phyloP scores from a whole-genome alignment of 169 alveolate genomes.

The Eimeria sp. region DNA sequence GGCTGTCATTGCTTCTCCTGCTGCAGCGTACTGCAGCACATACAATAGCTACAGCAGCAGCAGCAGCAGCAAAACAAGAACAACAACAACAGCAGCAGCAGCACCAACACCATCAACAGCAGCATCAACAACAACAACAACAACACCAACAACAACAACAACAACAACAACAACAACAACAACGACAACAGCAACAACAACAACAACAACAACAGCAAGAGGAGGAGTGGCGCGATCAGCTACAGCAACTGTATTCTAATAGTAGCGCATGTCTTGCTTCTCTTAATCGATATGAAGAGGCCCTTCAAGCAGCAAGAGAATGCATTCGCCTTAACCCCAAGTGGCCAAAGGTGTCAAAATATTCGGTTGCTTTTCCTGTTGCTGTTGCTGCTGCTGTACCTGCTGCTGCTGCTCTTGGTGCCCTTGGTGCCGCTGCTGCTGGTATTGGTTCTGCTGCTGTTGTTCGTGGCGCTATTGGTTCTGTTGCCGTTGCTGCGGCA shows the following conservation, averaged over 20 bases:
- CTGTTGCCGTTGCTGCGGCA: not conserved
- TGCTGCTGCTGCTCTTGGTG: not conserved
- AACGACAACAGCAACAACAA: not conserved
- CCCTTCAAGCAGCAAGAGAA: conserved; percentile 38
- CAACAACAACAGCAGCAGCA: not conserved
- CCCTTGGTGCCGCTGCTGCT: not conserved
- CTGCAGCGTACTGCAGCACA: not conserved
- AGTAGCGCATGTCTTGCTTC: conserved; percentile 40
- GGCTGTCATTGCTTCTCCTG: no score
- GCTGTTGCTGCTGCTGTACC: not conserved
- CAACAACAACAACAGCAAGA: conserved; percentile 21
- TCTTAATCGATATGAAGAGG: conserved; percentile 1
- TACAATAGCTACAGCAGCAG: not conserved
- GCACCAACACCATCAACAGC: not conserved
- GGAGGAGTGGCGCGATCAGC: not conserved
- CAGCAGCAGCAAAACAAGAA: not conserved
- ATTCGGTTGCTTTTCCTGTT: not conserved
- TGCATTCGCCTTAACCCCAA: conserved; percentile 24
- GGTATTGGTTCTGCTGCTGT: no score
- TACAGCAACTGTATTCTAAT: conserved; percentile 62
- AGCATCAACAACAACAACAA: not conserved
- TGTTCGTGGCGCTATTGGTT: not conserved
- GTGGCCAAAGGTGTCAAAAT: conserved; percentile 6
- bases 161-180: not conserved
- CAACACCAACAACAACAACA: not conserved